Evolutionary conservation across 768 basidiomycete genomes (phyloP).

Genomic region (Auricularia sp.): DNA sequence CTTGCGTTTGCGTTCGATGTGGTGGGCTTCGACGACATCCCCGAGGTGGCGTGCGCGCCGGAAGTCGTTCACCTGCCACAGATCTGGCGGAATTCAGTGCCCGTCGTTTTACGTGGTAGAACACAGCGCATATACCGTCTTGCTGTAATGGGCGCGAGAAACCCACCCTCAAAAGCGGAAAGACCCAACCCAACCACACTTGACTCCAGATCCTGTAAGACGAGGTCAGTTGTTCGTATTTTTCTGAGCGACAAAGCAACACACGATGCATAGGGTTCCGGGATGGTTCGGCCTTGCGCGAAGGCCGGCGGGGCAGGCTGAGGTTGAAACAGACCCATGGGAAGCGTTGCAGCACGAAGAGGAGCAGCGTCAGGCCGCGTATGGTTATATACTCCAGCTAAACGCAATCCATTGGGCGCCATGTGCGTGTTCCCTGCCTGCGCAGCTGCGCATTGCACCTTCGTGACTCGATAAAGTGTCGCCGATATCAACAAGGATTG

Average conservation of each 20-base stretch:
- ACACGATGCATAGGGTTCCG: conserved; percentile 22
- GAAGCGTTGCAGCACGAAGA: background rate
- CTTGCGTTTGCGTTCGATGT: conserved; percentile 36
- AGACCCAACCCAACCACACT: conserved; percentile 28
- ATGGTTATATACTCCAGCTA: too few relatives aligned
- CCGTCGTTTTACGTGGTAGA: background rate
- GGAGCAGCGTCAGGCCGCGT: too few relatives aligned
- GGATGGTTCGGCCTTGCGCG: conserved; percentile 34
- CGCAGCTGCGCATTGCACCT: too few relatives aligned
- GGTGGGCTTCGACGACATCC: conserved; percentile 33
- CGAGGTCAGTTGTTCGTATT: background rate
- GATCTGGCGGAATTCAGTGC: conserved; percentile 25
- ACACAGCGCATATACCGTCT: conserved; percentile 32
- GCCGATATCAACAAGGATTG: too few relatives aligned
- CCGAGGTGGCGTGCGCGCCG: conserved; percentile 30
- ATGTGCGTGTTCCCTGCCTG: too few relatives aligned
- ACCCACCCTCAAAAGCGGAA: conserved; percentile 44
- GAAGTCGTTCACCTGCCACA: conserved; percentile 39
- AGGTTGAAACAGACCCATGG: conserved; percentile 1
- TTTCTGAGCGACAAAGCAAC: background rate
- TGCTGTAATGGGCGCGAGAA: conserved; percentile 47
- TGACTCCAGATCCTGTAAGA: background rate
- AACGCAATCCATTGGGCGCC: too few relatives aligned
- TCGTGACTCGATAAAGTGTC: too few relatives aligned
- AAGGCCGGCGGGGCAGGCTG: conserved; percentile 40